phyloP scores from a whole-genome alignment of 1,139 yeast species.

The Protomyces lactucae-debilis region DNA sequence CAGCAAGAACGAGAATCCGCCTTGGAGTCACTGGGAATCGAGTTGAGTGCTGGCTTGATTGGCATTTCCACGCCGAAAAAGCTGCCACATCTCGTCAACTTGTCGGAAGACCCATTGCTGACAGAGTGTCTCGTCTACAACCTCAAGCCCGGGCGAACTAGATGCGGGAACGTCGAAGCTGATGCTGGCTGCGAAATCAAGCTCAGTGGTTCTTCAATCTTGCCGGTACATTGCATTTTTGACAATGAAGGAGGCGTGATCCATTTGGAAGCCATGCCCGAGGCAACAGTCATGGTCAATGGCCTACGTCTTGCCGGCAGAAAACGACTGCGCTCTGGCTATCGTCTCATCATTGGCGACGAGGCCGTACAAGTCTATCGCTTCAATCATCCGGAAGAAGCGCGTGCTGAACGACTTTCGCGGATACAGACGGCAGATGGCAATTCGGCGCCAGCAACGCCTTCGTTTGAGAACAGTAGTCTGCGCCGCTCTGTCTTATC shows the following conservation, averaged over 20 bases:
- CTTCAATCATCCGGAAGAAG: constrained; percentile 36
- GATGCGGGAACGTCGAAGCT: constrained; percentile 33
- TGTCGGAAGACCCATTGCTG: constrained; percentile 37
- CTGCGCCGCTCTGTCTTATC: neutral
- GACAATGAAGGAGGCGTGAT: constrained; percentile 33
- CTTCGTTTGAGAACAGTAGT: neutral
- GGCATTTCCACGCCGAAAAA: constrained; percentile 37
- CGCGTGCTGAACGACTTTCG: constrained; percentile 7
- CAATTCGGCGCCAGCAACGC: neutral
- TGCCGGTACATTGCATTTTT: constrained; percentile 35
- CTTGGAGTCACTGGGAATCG: constrained; percentile 37
- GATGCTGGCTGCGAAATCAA: constrained; percentile 33
- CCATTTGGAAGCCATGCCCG: constrained; percentile 28
- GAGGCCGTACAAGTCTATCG: constrained; percentile 34
- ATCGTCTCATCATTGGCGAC: constrained; percentile 35
- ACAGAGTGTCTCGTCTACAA: constrained; percentile 38
- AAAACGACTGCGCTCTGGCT: constrained; percentile 34
- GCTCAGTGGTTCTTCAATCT: constrained; percentile 34
- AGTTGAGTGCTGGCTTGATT: constrained; percentile 33
- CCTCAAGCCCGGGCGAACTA: constrained; percentile 35
- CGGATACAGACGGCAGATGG: neutral
- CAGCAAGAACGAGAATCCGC: constrained; percentile 36
- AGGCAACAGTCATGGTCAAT: constrained; percentile 35
- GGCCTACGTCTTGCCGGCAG: constrained; percentile 32
- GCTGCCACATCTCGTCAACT: constrained; percentile 37